Conservation (phyloP, 2,329 filamentous ascomycete genomes). For the Cucurbitaria berberidis region DNA sequence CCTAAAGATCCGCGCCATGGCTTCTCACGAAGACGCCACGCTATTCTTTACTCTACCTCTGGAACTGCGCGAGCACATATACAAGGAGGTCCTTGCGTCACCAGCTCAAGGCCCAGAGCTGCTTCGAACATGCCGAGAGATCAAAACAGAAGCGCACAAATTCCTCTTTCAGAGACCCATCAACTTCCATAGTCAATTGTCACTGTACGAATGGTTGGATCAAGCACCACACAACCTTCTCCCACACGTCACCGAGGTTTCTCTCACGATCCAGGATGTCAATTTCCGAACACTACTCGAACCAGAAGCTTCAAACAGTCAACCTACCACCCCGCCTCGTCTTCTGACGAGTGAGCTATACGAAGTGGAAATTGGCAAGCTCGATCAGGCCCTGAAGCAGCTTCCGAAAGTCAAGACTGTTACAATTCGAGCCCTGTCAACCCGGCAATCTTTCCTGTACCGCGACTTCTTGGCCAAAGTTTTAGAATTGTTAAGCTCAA, state of each 20-base stretch:
- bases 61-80: conserved; percentile 41
- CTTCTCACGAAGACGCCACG: neutral
- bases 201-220: conserved; percentile 32
- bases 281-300: conserved; percentile 32
- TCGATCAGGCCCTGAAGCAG: conserved; percentile 18
- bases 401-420: conserved; percentile 29
- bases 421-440: conserved; percentile 22
- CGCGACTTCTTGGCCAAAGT: conserved; percentile 29
- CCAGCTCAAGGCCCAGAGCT: conserved; percentile 25
- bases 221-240: conserved; percentile 20
- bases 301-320: neutral
- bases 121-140: conserved; percentile 33
- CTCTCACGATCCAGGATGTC: conserved; percentile 36
- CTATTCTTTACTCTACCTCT: conserved; percentile 3
- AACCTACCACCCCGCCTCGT: neutral
- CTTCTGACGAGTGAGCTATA: conserved; percentile 36
- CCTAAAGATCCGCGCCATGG: neutral
- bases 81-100: conserved; percentile 30
- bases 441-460: conserved; percentile 34
- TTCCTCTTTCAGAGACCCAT: conserved; percentile 40
- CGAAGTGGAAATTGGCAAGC: conserved; percentile 25
- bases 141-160: conserved; percentile 35
- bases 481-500: conserved; percentile 15
- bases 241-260: conserved; percentile 23
- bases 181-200: conserved; percentile 29